Evolutionary conservation across 1,139 yeast genomes (phyloP), one percentile per base, ranked within the genome.

Genomic region (Citeromyces siamensis): DNA sequence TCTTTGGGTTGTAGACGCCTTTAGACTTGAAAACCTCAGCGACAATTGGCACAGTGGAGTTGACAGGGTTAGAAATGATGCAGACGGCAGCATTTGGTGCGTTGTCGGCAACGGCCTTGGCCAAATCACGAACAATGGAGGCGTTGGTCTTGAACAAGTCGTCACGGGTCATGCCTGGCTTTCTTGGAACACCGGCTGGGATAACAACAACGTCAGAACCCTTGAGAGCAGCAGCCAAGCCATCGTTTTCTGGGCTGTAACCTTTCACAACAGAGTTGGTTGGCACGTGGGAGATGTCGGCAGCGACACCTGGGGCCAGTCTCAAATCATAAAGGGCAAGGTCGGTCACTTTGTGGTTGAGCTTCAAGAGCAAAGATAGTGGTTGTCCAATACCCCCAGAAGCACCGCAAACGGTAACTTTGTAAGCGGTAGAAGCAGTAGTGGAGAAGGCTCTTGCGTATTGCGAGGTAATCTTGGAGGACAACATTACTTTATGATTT

Each of bases 331-430:
- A 90, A 44, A 90, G 71, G 39, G 95, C 71, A 59, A 90, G 73
- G 53, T 80, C 80, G 38, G 90, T 76, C 44, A 90, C 93, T 57
- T 82, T 75, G 52, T 73, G 76, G 72, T 88, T 85, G 53, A 84
- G 70, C 68, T 90, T 90, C 64, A 88, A 67, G 53, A 90, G 71
- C 48, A 90, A 71, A 35, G 97, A 88, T 53, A 90, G 69, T 45
- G 98, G 98, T 70, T 90, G 98, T 49, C 98, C 98, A 59, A 90
- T 90, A 65, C 98, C 98, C 64, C 98, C 97, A 50, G 88, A 86
- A 51, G 95, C 97, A 62, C 96, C 96, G 50, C 82, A 71, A 51
- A 86, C 95, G 56, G 95, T 73, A 44, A 86, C 95, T 62, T 80
- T 80, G 70, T 78, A 79, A 48, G 80, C 77, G 47, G 69, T 59